Base-by-base conservation (phyloP, 2,329 filamentous ascomycete genomes). In the Fusarium albosuccineum region DNA sequence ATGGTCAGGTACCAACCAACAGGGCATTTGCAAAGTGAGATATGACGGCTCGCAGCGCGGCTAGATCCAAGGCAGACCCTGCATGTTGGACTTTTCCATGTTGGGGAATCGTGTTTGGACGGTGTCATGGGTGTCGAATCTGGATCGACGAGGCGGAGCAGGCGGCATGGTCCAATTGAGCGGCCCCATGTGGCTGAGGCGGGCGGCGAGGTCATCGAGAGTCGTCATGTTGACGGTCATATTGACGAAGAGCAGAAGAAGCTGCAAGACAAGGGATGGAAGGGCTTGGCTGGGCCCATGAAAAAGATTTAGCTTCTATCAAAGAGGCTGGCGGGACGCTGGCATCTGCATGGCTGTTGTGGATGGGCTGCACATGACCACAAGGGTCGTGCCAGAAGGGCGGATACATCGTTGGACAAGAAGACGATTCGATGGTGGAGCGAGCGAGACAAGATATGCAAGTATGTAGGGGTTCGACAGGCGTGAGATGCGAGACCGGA, bases 311-410 rank as follows among this genome's bases (percentile, higher is more conserved):
- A 16, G 27, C n/a, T 27, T 50, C 55, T 34, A 48, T 48, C 41
- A 50, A 56, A 34, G 53, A 66, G 56, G 42, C 63, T 57, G 52
- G 37, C 49, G 57, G 58, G 49, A 66, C n/a, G 34, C 50, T 30
- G 57, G 53, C 41, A 60, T 52, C 42, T 34, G 44, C 48, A 56
- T 52, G 34, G 51, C 36, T 16, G 27, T n/a, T 50, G 50, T 55
- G 41, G 54, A 30, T 41, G 34, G 41, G 40, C 39, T 48, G 57
- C 57, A 57, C 37, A 62, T 58, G 51, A 57, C 44, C 44, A 45
- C 64, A 65, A 54, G 54, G 65, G 56, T 39, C 46, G 57, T 64
- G 56, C 66, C 33, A 42, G 42, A 59, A 42, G 53, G 56, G 40
- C 52, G 58, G 62, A 58, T 22, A 59, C 44, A 22, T 44, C 34